phyloP scores from a whole-genome alignment of 345 rosid genomes.

The Jatropha curcas region DNA sequence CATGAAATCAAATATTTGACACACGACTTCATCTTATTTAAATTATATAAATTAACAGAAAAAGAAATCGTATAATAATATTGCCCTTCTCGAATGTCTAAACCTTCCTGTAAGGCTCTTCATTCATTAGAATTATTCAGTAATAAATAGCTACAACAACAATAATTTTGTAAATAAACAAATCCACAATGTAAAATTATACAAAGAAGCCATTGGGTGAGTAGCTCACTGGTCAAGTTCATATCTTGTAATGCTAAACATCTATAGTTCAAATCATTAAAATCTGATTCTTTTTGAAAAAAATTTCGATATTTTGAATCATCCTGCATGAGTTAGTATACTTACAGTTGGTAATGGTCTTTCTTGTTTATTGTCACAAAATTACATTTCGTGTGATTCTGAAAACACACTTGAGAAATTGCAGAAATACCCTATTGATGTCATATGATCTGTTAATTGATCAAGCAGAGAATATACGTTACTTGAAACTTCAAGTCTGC shows the following conservation, averaged over 20 bases:
- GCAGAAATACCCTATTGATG: constrained; percentile 15
- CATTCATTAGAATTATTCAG: too few relatives aligned
- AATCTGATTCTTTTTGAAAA: too few relatives aligned
- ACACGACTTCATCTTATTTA: neutral
- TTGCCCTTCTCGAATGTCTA: neutral
- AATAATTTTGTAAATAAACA: too few relatives aligned
- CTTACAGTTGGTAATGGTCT: neutral
- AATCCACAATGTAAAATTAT: too few relatives aligned
- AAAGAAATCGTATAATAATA: too few relatives aligned
- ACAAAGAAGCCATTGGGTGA: too few relatives aligned
- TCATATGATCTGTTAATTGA: constrained; percentile 40
- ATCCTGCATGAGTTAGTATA: neutral
- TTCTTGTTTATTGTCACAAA: neutral
- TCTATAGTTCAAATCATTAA: too few relatives aligned
- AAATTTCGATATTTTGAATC: too few relatives aligned
- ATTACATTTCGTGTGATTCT: constrained; percentile 22
- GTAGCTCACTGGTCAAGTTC: too few relatives aligned
- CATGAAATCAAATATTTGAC: constrained; percentile 3
- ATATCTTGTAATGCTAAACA: too few relatives aligned
- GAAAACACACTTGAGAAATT: neutral
- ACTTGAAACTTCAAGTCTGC: constrained; percentile 22
- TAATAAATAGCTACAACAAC: too few relatives aligned
- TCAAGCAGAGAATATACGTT: constrained; percentile 23
- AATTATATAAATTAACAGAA: neutral
- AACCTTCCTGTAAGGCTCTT: neutral